Conservation (phyloP, 2,329 filamentous ascomycete genomes). For the Talaromyces sp. region DNA sequence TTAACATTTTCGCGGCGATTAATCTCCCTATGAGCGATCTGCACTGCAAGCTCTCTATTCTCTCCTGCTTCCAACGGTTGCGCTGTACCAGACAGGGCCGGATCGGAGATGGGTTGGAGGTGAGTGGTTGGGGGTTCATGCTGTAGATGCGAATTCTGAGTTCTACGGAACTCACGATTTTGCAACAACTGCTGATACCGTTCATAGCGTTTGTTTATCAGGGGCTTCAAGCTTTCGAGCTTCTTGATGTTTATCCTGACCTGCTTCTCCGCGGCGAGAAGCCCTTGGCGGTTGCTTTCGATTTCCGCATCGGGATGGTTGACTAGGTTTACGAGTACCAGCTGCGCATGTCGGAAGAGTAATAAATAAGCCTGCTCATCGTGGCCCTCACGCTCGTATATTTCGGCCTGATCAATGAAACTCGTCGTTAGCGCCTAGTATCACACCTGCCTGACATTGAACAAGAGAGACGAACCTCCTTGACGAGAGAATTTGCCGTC, state of each 20-base stretch:
- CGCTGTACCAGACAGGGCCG: slow-evolving; percentile 54
- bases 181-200: slow-evolving; percentile 55
- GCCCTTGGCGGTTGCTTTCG: slow-evolving; percentile 51
- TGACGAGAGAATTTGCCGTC: slow-evolving; percentile 70
- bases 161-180: slow-evolving; percentile 42
- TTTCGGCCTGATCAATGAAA: slow-evolving; percentile 59
- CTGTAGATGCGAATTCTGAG: slow-evolving; percentile 17
- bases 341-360: slow-evolving; percentile 78
- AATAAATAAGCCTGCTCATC: slow-evolving; percentile 84
- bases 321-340: slow-evolving; percentile 71
- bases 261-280: slow-evolving; percentile 55
- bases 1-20: slow-evolving; percentile 59
- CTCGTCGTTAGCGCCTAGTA: not conserved
- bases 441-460: not conserved
- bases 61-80: slow-evolving; percentile 64
- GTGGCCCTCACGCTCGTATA: slow-evolving; percentile 81
- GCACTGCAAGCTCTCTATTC: slow-evolving; percentile 69
- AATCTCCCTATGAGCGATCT: slow-evolving; percentile 69
- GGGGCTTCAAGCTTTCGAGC: slow-evolving; percentile 73
- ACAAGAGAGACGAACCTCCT: slow-evolving; percentile 60
- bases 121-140: slow-evolving; percentile 15
- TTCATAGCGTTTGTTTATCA: slow-evolving; percentile 66
- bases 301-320: slow-evolving; percentile 70
- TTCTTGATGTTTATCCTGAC: slow-evolving; percentile 61
- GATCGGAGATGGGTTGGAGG: slow-evolving; percentile 42